These are phyloP conservation scores for Hemisphaericaspora nanyangensis DNA, from an alignment of 805 yeast genomes.

Conservation along the genomic window DNA sequence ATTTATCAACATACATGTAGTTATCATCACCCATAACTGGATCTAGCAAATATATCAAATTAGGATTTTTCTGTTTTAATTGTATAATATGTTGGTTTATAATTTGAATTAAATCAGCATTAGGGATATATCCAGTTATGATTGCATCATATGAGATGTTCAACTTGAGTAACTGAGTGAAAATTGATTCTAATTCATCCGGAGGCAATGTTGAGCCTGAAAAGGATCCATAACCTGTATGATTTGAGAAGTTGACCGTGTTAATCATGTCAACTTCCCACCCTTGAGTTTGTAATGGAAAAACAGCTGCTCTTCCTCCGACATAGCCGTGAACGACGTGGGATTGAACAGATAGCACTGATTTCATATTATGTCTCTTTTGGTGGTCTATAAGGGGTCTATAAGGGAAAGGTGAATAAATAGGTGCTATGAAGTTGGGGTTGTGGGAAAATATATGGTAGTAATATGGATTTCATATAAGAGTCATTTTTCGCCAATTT, in stretches of 20 bases:
- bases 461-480: too few relatives aligned
- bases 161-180: constrained; percentile 51
- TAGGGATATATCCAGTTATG: constrained; percentile 68
- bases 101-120: constrained; percentile 43
- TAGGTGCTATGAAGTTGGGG: too few relatives aligned
- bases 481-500: too few relatives aligned
- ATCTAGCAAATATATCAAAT: constrained; percentile 56
- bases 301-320: constrained; percentile 86
- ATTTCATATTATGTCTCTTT: constrained; percentile 11
- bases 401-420: background rate
- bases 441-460: too few relatives aligned
- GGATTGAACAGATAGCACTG: constrained; percentile 54
- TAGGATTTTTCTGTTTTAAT: constrained; percentile 31
- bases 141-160: constrained; percentile 48
- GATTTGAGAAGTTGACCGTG: constrained; percentile 86
- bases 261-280: constrained; percentile 93
- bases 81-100: constrained; percentile 27
- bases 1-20: constrained; percentile 55
- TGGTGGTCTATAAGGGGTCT: too few relatives aligned
- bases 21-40: constrained; percentile 86
- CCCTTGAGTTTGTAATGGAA: constrained; percentile 80
- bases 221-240: constrained; percentile 79
- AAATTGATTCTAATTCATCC: constrained; percentile 44
- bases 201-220: constrained; percentile 50
- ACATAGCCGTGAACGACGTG: constrained; percentile 96